Evolutionary conservation across 495 filamentous ascomycete species (phyloP), one percentile per base, ranked within the genome.

Genomic region (Neurospora discreta): DNA sequence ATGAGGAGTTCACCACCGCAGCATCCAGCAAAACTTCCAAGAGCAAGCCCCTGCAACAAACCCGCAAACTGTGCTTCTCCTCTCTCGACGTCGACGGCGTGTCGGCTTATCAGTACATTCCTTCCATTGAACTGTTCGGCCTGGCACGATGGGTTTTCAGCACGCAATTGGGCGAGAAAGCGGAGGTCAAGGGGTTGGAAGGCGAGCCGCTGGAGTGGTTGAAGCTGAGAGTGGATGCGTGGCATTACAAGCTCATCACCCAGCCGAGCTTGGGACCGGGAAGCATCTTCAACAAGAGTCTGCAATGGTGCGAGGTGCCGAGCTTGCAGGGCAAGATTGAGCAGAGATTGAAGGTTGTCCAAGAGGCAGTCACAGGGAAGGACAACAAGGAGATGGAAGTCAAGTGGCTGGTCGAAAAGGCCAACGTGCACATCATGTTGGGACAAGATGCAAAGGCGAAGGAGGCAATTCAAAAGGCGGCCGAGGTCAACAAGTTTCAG

Each of bases 161-260:
- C 38, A 78, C 83, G 46, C 68, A 75, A 20, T 74, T 81, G 4
- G 72, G 72, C 13, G 70, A 68, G 3, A 68, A 52, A 38, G 72
- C 69, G 69, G 68, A 43, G 3, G 26, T 33, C 7, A 33, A 60
- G 52, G 52, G 52, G 0, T 0, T 65, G 15, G 68, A 71, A 6
- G 23, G 7, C 0, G 58, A 69, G 1, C 75, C 73, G 4, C 69
- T 79, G 38, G 81, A 80, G 52, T 89, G 87, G 88, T 79, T 77
- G 18, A 86, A 88, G 42, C 77, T 97, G 75, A 85, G 95, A 39
- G 85, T 92, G 71, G 90, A 93, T 74, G 93, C 94, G 71, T 87
- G 92, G 77, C 95, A 98, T 82, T 96, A 98, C 80, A 90, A 92
- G 76, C 86, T 98, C 73, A 85, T 99, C 3, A 90, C 90, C 0